Evolutionary conservation across 1,284 basidiomycete species (phyloP).

Genomic region (Pulchroboletus neoregius): DNA sequence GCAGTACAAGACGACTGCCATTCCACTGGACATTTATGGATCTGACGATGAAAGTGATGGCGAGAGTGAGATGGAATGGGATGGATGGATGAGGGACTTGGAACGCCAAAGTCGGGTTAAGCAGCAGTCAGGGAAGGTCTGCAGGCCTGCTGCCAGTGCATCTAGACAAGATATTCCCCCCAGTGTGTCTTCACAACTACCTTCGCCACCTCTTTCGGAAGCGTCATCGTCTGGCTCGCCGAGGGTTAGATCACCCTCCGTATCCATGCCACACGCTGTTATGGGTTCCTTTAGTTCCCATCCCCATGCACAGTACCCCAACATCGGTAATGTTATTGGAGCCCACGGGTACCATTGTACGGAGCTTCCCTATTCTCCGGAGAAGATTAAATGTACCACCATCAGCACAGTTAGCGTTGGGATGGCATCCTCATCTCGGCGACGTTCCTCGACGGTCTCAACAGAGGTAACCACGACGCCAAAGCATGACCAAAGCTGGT

Average conservation of each 20-base stretch:
- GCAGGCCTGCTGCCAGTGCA: not conserved
- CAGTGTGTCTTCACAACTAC: constrained; percentile 10
- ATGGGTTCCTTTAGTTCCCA: constrained; percentile 8
- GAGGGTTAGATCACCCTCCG: constrained; percentile 23
- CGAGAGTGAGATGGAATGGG: constrained; percentile 58
- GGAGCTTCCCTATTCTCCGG: constrained; percentile 9
- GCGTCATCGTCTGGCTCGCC: constrained; percentile 33
- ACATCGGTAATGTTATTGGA: constrained; percentile 21
- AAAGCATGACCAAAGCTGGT: constrained; percentile 9
- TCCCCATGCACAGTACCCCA: constrained; percentile 21
- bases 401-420: constrained; percentile 30
- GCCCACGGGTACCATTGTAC: not conserved
- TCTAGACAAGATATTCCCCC: not conserved
- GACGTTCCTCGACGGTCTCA: constrained; percentile 29
- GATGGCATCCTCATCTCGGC: constrained; percentile 5
- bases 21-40: constrained; percentile 10
- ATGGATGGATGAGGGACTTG: constrained; percentile 52
- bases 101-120: constrained; percentile 37
- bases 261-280: constrained; percentile 23
- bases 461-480: not conserved
- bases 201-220: constrained; percentile 30
- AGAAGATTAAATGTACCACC: constrained; percentile 11
- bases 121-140: constrained; percentile 8
- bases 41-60: constrained; percentile 36
- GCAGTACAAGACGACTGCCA: constrained; percentile 13